These are phyloP conservation scores for Xylaria nigripes DNA, from an alignment of 495 filamentous ascomycete species.

Conservation along the genomic window DNA sequence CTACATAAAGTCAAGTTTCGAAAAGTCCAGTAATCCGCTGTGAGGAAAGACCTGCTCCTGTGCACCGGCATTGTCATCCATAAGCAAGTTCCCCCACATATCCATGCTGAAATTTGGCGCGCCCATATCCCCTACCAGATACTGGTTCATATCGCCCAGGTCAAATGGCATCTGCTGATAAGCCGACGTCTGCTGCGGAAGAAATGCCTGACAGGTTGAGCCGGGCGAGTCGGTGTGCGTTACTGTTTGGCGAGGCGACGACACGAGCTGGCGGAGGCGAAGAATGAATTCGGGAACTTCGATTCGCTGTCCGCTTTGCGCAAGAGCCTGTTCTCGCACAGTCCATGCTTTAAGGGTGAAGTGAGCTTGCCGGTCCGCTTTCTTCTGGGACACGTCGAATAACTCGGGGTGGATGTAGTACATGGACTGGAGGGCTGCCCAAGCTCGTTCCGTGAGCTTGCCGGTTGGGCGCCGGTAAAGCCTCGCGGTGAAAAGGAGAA, in stretches of 20 bases:
- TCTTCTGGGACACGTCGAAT: conserved; percentile 32
- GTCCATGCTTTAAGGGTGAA: conserved; percentile 37
- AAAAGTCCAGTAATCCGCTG: conserved; percentile 3
- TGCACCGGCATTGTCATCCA: background rate
- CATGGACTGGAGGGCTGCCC: conserved; percentile 31
- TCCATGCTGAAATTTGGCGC: conserved; percentile 1
- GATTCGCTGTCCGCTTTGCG: conserved; percentile 5
- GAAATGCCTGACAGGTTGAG: background rate
- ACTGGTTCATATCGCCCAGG: conserved; percentile 3
- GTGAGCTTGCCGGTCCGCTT: conserved; percentile 27
- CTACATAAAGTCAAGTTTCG: conserved; percentile 5
- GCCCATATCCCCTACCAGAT: background rate
- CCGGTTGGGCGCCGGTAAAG: conserved; percentile 40
- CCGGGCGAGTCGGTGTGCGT: background rate
- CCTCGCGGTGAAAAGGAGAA: conserved; percentile 40
- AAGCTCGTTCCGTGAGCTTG: conserved; percentile 38
- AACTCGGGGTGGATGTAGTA: conserved; percentile 35
- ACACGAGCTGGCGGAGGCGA: conserved; percentile 17
- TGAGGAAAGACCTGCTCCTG: conserved; percentile 3
- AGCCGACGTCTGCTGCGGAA: conserved; percentile 1
- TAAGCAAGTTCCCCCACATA: conserved; percentile 12
- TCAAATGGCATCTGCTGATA: conserved; percentile 1
- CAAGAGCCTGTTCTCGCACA: conserved; percentile 28
- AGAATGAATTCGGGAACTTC: conserved; percentile 26
- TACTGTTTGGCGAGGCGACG: background rate